phyloP scores from a whole-genome alignment of 139 green algal species.

The Coelastrella sp. region DNA sequence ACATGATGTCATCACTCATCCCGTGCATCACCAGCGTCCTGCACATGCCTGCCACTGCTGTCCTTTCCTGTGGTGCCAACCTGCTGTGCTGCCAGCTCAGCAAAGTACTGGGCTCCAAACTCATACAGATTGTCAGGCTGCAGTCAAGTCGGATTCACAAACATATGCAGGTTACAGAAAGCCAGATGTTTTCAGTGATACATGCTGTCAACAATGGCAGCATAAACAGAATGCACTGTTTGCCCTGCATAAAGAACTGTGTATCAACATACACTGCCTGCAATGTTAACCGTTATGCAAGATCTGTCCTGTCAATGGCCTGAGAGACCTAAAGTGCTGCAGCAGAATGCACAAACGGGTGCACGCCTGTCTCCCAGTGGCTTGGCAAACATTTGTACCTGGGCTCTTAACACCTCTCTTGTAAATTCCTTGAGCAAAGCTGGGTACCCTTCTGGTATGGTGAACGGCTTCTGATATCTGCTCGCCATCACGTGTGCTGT shows the following conservation, averaged over 20 bases:
- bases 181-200: neutral
- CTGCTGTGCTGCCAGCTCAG: constrained; percentile 49
- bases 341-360: neutral
- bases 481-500: constrained; percentile 63
- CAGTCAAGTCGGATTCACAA: neutral
- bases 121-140: constrained; percentile 83
- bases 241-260: no score
- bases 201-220: neutral
- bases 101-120: constrained; percentile 79
- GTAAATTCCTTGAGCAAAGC: constrained; percentile 78
- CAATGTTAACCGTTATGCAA: no score
- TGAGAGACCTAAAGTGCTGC: no score
- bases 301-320: no score
- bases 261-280: no score
- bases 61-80: neutral
- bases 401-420: constrained; percentile 68
- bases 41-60: neutral
- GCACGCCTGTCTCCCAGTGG: neutral
- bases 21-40: neutral
- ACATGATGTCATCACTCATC: neutral
- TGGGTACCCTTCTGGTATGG: constrained; percentile 72
- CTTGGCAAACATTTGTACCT: no score
- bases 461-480: constrained; percentile 76
- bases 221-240: no score
- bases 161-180: neutral